phyloP scores from a whole-genome alignment of 2,329 filamentous ascomycete genomes.

The Paramyrothecium roridum region DNA sequence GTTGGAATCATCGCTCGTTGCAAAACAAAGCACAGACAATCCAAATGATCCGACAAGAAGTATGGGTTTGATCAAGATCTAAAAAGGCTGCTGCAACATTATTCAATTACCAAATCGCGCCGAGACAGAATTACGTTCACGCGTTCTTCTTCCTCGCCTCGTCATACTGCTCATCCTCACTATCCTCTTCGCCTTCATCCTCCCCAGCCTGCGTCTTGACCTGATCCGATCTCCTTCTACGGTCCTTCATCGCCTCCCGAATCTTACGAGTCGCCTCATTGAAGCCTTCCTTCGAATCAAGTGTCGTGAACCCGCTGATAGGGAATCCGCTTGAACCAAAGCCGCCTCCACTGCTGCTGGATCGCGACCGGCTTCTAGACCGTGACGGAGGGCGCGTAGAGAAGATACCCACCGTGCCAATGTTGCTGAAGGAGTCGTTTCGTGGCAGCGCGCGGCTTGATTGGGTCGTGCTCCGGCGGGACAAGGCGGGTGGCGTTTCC shows the following conservation, averaged over 20 bases:
- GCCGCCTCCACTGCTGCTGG: slow-evolving; percentile 63
- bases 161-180: slow-evolving; percentile 38
- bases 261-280: slow-evolving; percentile 84
- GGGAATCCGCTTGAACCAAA: slow-evolving; percentile 61
- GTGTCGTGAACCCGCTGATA: slow-evolving; percentile 65
- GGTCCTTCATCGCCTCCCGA: slow-evolving; percentile 72
- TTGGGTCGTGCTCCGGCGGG: slow-evolving; percentile 48
- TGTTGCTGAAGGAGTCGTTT: slow-evolving; percentile 92
- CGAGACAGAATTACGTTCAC: slow-evolving; percentile 8
- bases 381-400: slow-evolving; percentile 82
- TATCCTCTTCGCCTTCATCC: slow-evolving; percentile 27
- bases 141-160: slow-evolving; percentile 40
- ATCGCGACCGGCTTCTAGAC: slow-evolving; percentile 67
- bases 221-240: slow-evolving; percentile 51
- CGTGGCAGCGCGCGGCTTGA: slow-evolving; percentile 62
- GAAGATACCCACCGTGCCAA: slow-evolving; percentile 85
- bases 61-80: no score
- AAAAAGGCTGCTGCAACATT: neutral
- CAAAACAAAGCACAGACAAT: no score
- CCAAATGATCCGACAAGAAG: no score
- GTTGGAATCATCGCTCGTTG: no score
- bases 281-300: slow-evolving; percentile 67
- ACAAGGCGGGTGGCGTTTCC: slow-evolving; percentile 36
- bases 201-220: slow-evolving; percentile 31
- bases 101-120: neutral